Percentiles rank a stretch among this genome's conserved stretches.
Conservation (phyloP, 2,329 filamentous ascomycete species). For the Colletotrichum eleusines region DNA sequence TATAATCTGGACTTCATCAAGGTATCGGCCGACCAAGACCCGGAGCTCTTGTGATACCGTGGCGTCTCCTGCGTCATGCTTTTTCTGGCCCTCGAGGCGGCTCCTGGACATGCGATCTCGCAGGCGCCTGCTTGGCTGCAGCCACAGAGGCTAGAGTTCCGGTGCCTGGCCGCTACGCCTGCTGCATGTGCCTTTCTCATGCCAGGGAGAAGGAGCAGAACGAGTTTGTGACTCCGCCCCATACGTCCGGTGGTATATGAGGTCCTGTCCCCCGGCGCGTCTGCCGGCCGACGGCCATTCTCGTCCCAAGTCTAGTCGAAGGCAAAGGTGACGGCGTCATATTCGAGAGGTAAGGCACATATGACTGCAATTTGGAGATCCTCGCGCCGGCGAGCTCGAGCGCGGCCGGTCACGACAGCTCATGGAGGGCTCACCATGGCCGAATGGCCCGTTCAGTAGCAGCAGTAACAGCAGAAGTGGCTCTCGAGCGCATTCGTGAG, state of each 20-base stretch:
- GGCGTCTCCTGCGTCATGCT: background rate
- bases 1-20: slow-evolving; percentile 47
- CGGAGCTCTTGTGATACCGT: background rate
- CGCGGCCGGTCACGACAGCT: background rate
- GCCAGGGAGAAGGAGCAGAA: slow-evolving; percentile 47
- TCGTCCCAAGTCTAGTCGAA: slow-evolving; percentile 49
- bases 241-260: slow-evolving; percentile 49
- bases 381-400: background rate
- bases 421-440: background rate
- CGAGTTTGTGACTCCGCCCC: slow-evolving; percentile 44
- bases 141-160: slow-evolving; percentile 1
- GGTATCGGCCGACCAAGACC: slow-evolving; percentile 42
- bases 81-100: background rate
- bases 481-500: background rate
- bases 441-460: background rate
- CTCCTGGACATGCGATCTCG: slow-evolving; percentile 20
- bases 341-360: slow-evolving; percentile 21
- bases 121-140: slow-evolving; percentile 41
- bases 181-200: slow-evolving; percentile 50
- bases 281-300: slow-evolving; percentile 42
- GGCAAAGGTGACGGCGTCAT: slow-evolving; percentile 34
- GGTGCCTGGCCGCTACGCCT: slow-evolving; percentile 46
- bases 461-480: background rate
- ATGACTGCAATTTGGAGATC: slow-evolving; percentile 34
- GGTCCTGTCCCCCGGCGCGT: slow-evolving; percentile 47